These are phyloP conservation scores for Populus nigra DNA, from an alignment of 345 rosid genomes.

Conservation along the genomic window DNA sequence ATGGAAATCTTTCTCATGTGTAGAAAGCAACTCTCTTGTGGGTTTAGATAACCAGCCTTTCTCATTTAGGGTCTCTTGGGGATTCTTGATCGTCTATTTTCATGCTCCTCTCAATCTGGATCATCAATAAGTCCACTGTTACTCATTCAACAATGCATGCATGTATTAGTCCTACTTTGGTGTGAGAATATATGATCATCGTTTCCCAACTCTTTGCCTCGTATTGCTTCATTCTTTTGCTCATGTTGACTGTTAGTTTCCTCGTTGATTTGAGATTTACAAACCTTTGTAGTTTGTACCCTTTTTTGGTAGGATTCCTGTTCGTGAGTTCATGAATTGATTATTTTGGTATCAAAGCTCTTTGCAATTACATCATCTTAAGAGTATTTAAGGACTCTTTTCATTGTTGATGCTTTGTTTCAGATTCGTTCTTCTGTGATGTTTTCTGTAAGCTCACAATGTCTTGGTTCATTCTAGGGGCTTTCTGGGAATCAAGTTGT, in stretches of 20 bases:
- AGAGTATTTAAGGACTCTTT: neutral
- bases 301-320: neutral
- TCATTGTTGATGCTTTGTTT: neutral
- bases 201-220: neutral
- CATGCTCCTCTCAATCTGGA: neutral
- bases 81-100: neutral
- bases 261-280: neutral
- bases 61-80: neutral
- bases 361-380: neutral
- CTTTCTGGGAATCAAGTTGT: neutral
- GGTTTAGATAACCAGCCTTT: neutral
- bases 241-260: neutral
- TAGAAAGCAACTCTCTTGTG: neutral
- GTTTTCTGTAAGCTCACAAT: neutral
- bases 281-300: neutral
- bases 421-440: neutral
- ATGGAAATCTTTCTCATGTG: neutral
- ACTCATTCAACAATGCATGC: neutral
- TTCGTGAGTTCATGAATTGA: neutral
- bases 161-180: neutral
- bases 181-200: neutral
- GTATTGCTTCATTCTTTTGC: neutral
- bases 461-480: slow-evolving; percentile 2
- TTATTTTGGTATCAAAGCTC: neutral
- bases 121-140: neutral